These are phyloP conservation scores for Setaria viridis DNA, from an alignment of 202 grass and related monocot genomes.

Conservation along the genomic window DNA sequence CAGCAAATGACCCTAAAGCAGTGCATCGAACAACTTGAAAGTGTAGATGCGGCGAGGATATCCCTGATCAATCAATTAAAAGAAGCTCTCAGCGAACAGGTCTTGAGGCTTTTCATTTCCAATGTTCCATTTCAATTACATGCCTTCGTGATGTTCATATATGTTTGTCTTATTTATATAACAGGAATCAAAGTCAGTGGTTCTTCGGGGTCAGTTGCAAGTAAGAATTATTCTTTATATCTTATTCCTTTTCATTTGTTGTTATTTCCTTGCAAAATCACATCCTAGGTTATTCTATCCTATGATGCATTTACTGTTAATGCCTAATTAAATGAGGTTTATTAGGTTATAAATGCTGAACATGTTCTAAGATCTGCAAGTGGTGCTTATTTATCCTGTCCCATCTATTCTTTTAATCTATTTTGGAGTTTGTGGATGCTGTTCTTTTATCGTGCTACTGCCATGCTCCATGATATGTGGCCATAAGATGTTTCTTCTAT, in stretches of 20 bases:
- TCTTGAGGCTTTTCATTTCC: slow-evolving; percentile 46
- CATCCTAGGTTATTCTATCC: background rate
- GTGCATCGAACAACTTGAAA: slow-evolving; percentile 71
- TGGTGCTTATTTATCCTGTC: slow-evolving; percentile 9
- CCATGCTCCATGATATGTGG: slow-evolving; percentile 16
- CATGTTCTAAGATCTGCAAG: slow-evolving; percentile 31
- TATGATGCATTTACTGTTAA: slow-evolving; percentile 27
- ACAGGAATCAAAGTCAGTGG: slow-evolving; percentile 67
- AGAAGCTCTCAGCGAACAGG: slow-evolving; percentile 85
- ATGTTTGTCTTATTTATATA: slow-evolving; percentile 43
- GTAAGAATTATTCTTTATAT: slow-evolving; percentile 56
- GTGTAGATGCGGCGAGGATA: slow-evolving; percentile 53
- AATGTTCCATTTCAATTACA: slow-evolving; percentile 33
- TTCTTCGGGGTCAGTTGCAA: slow-evolving; percentile 64
- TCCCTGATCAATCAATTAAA: slow-evolving; percentile 75
- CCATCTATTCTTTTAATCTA: slow-evolving; percentile 2
- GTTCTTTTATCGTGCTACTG: slow-evolving; percentile 28
- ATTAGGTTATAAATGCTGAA: background rate
- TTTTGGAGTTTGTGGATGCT: background rate
- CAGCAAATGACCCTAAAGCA: slow-evolving; percentile 67
- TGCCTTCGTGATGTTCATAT: slow-evolving; percentile 25
- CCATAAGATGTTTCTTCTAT: slow-evolving; percentile 9
- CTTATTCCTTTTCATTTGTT: slow-evolving; percentile 24
- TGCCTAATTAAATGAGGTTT: slow-evolving; percentile 11
- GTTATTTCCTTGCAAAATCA: slow-evolving; percentile 37